Evolutionary conservation across 805 yeast species (phyloP).

Genomic region (Clavispora fructus): DNA sequence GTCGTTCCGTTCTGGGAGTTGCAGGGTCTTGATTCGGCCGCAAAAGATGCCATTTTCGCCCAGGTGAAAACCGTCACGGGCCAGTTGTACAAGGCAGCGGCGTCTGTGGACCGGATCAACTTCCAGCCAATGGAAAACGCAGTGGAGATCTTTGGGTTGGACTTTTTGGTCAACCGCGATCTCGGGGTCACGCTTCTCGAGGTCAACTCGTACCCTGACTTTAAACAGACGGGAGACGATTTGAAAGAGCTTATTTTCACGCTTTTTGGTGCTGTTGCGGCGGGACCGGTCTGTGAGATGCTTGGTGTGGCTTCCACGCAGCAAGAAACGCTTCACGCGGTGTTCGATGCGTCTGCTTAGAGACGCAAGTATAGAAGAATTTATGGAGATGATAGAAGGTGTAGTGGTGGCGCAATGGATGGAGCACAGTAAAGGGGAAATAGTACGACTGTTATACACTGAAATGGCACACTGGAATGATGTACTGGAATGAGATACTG

Average conservation of each 20-base stretch:
- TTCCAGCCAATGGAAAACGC: slow-evolving; percentile 79
- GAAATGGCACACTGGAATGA: no score
- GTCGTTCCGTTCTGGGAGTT: slow-evolving; percentile 67
- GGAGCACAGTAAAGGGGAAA: no score
- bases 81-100: slow-evolving; percentile 79
- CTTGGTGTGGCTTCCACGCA: not conserved
- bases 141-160: slow-evolving; percentile 84
- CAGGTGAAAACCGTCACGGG: slow-evolving; percentile 58
- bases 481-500: no score
- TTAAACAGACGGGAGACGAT: slow-evolving; percentile 87
- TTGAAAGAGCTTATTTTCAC: slow-evolving; percentile 61
- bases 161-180: slow-evolving; percentile 66
- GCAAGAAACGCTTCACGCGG: not conserved
- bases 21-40: slow-evolving; percentile 34
- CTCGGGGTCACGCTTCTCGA: slow-evolving; percentile 62
- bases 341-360: not conserved
- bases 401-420: no score
- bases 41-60: slow-evolving; percentile 31
- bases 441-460: no score
- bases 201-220: slow-evolving; percentile 93
- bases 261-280: slow-evolving; percentile 55
- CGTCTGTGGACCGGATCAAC: slow-evolving; percentile 73
- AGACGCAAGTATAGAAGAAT: no score
- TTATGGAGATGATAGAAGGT: no score
- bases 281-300: slow-evolving; percentile 32